A percentile compares a stretch with the other conserved stretches of the same genome.
Evolutionary conservation across 805 yeast species (phyloP).

Genomic region (Starmera amethionina): DNA sequence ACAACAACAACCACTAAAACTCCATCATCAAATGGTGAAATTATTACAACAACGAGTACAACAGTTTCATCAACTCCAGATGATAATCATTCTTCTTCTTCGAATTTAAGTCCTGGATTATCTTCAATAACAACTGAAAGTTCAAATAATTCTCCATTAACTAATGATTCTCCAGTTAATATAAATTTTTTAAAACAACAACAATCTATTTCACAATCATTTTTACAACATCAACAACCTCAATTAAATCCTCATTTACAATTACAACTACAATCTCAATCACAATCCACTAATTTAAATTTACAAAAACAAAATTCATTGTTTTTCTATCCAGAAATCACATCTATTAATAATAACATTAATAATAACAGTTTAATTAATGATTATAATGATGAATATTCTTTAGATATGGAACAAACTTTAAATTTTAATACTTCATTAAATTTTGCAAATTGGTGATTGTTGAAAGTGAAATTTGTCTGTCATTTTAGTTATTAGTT

Average conservation of each 20-base stretch:
- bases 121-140: neutral
- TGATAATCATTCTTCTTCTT: neutral
- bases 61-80: neutral
- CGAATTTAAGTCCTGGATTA: neutral
- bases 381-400: slow-evolving; percentile 17
- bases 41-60: neutral
- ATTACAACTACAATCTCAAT: neutral
- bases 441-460: too few relatives aligned
- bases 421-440: too few relatives aligned
- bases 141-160: neutral
- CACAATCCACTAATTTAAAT: too few relatives aligned
- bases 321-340: neutral
- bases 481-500: too few relatives aligned
- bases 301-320: too few relatives aligned
- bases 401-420: slow-evolving; percentile 19
- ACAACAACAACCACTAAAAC: too few relatives aligned
- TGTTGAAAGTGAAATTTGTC: too few relatives aligned
- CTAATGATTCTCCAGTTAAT: neutral
- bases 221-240: neutral
- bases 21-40: neutral
- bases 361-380: neutral
- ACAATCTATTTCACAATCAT: neutral
- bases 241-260: neutral
- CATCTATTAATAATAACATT: neutral
- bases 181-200: neutral